Base-by-base conservation (phyloP, 768 basidiomycete genomes). In the Tylopilus rubrobrunneus region DNA sequence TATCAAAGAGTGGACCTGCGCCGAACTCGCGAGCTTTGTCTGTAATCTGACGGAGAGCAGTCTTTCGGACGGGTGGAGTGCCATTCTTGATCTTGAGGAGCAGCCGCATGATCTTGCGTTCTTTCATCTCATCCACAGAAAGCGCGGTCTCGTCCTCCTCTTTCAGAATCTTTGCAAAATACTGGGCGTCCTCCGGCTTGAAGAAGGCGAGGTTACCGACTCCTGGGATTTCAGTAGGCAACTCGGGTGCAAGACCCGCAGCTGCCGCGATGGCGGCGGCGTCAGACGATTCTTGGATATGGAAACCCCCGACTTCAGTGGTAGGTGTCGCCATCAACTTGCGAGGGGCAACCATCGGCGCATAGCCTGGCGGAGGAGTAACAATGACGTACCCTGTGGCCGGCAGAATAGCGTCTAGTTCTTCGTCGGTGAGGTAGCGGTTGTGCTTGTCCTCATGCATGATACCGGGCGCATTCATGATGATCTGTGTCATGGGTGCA, bases 71-170 rank as follows among this genome's bases (percentile, higher is more conserved):
- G 11, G 97, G 96, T 27, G 97, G 97, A 3, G 96, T 98, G 46
- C 97, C 97, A 67, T 98, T 99, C 79, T 99, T 98, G 74, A 99
- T 98, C 74, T 98, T 98, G 62, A 99, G 81, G 49, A 99, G 77
- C 23, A 99, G 75, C 25, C 97, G 87, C 95, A 98, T 98, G 63
- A 98, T 98, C 73, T 98, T 99, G 67, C 96, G 86, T 75, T 98
- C 97, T 75, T 99, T 99, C 85, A 98, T 89, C 76, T 99, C 97
- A 47, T 98, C 97, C 8, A 98, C 89, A 1, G 89, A 84, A 45
- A 98, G 77, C 67, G 89, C 85, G 2, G 87, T 89, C 73, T 98
- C 97, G 62, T 98, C 93, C 70, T 96, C 95, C 73, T 97, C 92
- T 67, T 90, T 92, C 51, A 92, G 69, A 56, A 98, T 94, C 71